Conservation (phyloP, 192 early-diverging fungal genomes). For the Diversispora eburnea region DNA sequence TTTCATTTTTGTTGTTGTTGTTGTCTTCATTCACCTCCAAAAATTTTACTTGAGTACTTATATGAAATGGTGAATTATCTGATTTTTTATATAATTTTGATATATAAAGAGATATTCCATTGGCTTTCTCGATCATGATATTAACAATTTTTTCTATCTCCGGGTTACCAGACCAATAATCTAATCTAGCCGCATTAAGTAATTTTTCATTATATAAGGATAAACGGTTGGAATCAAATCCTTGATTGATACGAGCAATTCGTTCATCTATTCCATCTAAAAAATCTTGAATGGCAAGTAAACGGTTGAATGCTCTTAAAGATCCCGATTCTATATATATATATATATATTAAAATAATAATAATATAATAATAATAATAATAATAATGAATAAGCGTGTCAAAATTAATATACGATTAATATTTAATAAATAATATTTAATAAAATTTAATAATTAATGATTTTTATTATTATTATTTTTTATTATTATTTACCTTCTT, state of each 20-base stretch:
- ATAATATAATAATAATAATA: too few relatives aligned
- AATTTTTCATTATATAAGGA: constrained; percentile 50
- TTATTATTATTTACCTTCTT: constrained; percentile 45
- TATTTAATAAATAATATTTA: too few relatives aligned
- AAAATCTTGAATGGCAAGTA: constrained; percentile 58
- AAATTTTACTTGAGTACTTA: background rate
- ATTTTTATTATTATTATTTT: too few relatives aligned
- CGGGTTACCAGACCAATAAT: constrained; percentile 52
- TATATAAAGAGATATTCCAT: constrained; percentile 19
- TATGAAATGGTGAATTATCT: background rate
- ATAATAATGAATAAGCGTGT: too few relatives aligned
- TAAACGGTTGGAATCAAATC: constrained; percentile 44
- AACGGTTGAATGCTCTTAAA: constrained; percentile 56
- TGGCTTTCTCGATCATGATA: constrained; percentile 30
- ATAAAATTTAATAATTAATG: too few relatives aligned
- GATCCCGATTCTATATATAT: constrained; percentile 50
- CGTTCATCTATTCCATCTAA: constrained; percentile 57
- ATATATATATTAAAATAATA: too few relatives aligned
- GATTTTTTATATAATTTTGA: background rate
- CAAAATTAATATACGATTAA: too few relatives aligned
- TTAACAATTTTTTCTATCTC: constrained; percentile 42
- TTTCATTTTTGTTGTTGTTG: background rate
- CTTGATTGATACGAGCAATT: constrained; percentile 43
- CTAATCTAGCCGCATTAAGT: constrained; percentile 45
- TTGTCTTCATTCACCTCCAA: background rate